Evolutionary conservation across 2,329 filamentous ascomycete genomes (phyloP).

Genomic region (Chaetoscypha palmicola): DNA sequence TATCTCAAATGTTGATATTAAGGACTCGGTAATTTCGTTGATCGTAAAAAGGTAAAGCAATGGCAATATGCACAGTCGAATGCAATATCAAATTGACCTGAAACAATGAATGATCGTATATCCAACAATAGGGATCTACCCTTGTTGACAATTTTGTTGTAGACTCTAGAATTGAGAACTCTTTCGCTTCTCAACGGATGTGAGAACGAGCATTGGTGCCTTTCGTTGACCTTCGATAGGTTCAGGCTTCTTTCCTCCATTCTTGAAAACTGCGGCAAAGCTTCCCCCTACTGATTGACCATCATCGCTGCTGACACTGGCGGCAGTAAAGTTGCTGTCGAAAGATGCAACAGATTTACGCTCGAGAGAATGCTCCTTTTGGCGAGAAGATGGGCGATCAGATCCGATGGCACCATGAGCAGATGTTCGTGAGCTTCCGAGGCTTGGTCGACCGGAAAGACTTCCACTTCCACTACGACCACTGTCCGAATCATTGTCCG

Average conservation of each 20-base stretch:
- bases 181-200: constrained; percentile 86
- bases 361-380: constrained; percentile 54
- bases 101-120: constrained; percentile 28
- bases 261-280: constrained; percentile 61
- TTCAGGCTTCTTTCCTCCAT: constrained; percentile 49
- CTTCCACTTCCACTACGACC: constrained; percentile 68
- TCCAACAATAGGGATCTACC: constrained; percentile 30
- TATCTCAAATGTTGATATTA: constrained; percentile 21
- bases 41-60: constrained; percentile 28
- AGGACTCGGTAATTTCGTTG: constrained; percentile 26
- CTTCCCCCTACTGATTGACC: constrained; percentile 50
- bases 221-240: constrained; percentile 61
- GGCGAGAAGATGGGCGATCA: constrained; percentile 66
- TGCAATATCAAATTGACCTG: constrained; percentile 34
- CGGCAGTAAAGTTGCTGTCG: constrained; percentile 48
- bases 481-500: constrained; percentile 69
- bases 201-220: constrained; percentile 80
- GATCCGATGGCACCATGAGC: constrained; percentile 83
- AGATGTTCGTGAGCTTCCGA: constrained; percentile 68
- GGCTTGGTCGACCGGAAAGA: constrained; percentile 61
- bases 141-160: constrained; percentile 20
- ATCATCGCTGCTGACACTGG: constrained; percentile 60
- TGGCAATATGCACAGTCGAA: constrained; percentile 32
- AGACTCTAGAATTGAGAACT: constrained; percentile 50
- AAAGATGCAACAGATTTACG: constrained; percentile 37